Percentiles rank a stretch among this genome's conserved stretches.
These are phyloP conservation scores for Oxytropis ochrocephala DNA, from an alignment of 306 rosid genomes.

Conservation along the genomic window DNA sequence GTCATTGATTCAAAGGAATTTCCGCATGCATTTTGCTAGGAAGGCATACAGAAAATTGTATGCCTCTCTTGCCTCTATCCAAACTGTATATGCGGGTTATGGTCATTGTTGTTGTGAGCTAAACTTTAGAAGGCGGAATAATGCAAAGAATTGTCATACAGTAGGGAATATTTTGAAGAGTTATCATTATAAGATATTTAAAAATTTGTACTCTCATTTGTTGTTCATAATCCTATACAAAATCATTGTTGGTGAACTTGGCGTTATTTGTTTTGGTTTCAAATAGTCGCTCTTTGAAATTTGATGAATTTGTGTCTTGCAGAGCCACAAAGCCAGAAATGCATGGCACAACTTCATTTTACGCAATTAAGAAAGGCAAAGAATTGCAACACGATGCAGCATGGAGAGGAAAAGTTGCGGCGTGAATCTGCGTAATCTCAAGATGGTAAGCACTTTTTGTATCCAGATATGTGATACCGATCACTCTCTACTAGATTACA, in stretches of 20 bases:
- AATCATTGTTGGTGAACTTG: slow-evolving; percentile 7
- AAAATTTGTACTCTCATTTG: not conserved
- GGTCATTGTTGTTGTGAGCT: slow-evolving; percentile 76
- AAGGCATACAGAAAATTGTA: slow-evolving; percentile 59
- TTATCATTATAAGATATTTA: not conserved
- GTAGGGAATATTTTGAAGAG: slow-evolving; percentile 30
- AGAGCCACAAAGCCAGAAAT: slow-evolving; percentile 72
- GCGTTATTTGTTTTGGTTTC: slow-evolving; percentile 20
- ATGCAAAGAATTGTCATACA: slow-evolving; percentile 85
- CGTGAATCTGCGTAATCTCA: slow-evolving; percentile 63
- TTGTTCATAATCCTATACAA: slow-evolving; percentile 7
- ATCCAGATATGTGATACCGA: not conserved
- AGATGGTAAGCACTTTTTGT: slow-evolving; percentile 54
- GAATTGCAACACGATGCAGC: slow-evolving; percentile 74
- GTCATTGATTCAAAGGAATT: slow-evolving; percentile 68
- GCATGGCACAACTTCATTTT: slow-evolving; percentile 53
- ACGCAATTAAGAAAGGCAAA: slow-evolving; percentile 56
- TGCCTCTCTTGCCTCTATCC: slow-evolving; percentile 64
- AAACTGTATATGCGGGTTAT: slow-evolving; percentile 89
- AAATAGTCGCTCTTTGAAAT: not conserved
- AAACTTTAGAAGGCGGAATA: slow-evolving; percentile 65
- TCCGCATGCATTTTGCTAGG: slow-evolving; percentile 82
- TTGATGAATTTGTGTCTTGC: slow-evolving; percentile 24
- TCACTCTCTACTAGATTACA: not conserved
- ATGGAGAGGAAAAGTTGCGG: slow-evolving; percentile 90